Evolutionary conservation across 345 rosid genomes (phyloP), one percentile per base, ranked within the genome.

Genomic region (Aegle marmelos): DNA sequence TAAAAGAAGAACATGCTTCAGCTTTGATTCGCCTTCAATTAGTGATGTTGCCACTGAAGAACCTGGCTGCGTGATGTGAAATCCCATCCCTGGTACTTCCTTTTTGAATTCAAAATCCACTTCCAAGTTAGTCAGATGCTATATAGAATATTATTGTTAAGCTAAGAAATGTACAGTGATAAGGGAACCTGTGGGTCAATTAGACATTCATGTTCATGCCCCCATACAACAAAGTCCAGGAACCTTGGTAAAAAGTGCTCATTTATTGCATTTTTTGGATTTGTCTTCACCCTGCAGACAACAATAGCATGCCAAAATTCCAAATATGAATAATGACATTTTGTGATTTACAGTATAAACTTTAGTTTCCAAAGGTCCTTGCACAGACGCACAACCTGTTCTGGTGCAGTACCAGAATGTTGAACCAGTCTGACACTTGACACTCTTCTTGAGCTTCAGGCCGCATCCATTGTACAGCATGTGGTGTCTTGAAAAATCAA

Each of bases 31-130:
- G 78, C 99, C 99, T 85, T 94, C 98, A 82, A 96, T 96, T 64
- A 96, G 90, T 65, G 99, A 96, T 6, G 99, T 96, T 71, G 99
- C 99, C 70, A 96, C 88, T n/a, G 99, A 96, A 73, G 99, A 96
- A 78, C 99, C 98, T 27, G 99, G 97, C 87, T 94, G 99, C n/a
- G 97, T 94, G 73, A 96, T 87, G 87, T 96, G 99, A 82, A 96
- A 96, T 76, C 99, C 99, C 98, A 96, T 93, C 67, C 99, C 99
- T 25, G 93, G 87, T 80, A 96, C 95, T 86, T 96, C 99, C 99
- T 95, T 85, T 72, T 70, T 71, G 79, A 81, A 83, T 66, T 85
- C 78, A 81, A 83, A 86, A 84, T n/a, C 63, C 62, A 72, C 74
- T 39, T 88, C 72, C 67, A 87, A 41, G 70, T 82, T 81, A 85